phyloP scores from a whole-genome alignment of 305 asterid genomes.

The Euphrasia arctica region DNA sequence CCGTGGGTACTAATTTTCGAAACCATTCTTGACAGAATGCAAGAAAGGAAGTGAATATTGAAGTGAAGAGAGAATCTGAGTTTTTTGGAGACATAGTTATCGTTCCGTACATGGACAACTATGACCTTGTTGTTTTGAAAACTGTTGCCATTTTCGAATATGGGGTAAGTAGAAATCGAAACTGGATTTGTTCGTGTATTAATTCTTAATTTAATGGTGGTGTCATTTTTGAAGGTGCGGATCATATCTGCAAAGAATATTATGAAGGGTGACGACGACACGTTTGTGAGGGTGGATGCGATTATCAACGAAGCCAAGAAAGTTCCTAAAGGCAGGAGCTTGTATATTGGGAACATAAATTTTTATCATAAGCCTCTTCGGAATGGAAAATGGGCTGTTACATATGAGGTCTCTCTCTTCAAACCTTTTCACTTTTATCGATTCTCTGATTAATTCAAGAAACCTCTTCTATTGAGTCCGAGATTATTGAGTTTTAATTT shows the following conservation, averaged over 20 bases:
- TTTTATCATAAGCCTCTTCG: constrained; percentile 74
- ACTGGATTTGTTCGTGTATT: constrained; percentile 5
- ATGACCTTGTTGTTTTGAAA: constrained; percentile 83
- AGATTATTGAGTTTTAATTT: no score
- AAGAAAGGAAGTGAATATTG: constrained; percentile 65
- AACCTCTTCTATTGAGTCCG: no score
- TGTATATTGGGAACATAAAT: constrained; percentile 76
- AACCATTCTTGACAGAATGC: constrained; percentile 42
- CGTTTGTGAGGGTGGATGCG: constrained; percentile 80
- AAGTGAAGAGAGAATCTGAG: constrained; percentile 73
- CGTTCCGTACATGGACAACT: constrained; percentile 79
- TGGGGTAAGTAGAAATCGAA: constrained; percentile 51
- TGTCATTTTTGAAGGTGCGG: constrained; percentile 38
- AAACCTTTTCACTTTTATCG: not conserved
- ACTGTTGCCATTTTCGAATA: constrained; percentile 81
- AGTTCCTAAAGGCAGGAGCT: constrained; percentile 46
- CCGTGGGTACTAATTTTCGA: constrained; percentile 27
- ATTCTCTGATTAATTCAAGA: no score
- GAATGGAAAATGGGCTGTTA: constrained; percentile 91
- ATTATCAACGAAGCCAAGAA: constrained; percentile 58
- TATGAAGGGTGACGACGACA: constrained; percentile 92
- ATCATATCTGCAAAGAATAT: constrained; percentile 57
- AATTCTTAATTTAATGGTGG: not conserved
- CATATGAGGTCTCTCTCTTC: constrained; percentile 51
- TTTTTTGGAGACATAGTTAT: constrained; percentile 74